phyloP scores from a whole-genome alignment of 495 filamentous ascomycete species.

The Astrothelium subdiscretum region DNA sequence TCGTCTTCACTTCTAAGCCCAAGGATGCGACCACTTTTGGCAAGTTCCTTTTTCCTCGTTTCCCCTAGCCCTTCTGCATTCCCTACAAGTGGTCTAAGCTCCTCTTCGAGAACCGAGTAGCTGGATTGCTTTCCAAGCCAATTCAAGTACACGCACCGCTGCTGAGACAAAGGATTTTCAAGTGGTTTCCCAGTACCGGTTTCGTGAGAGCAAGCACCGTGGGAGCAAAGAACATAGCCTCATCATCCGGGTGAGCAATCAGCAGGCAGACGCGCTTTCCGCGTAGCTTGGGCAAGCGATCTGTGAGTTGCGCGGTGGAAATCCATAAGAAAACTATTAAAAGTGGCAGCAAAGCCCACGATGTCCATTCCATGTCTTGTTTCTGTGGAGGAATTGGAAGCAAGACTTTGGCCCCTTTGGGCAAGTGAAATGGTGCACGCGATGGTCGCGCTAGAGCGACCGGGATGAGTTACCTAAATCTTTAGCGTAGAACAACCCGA shows the following conservation, averaged over 20 bases:
- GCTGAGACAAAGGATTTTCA: conserved; percentile 88
- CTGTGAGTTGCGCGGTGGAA: conserved; percentile 45
- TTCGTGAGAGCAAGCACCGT: conserved; percentile 69
- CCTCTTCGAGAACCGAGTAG: too few species aligned
- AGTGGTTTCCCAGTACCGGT: conserved; percentile 65
- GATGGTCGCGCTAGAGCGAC: too few species aligned
- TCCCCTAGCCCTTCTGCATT: conserved; percentile 80
- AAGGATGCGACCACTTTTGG: conserved; percentile 60
- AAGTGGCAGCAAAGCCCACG: conserved; percentile 41
- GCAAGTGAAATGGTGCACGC: too few species aligned
- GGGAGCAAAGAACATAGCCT: conserved; percentile 98
- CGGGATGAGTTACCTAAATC: too few species aligned
- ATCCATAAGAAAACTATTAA: conserved; percentile 44
- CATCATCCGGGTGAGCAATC: conserved; percentile 95
- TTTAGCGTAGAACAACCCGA: too few species aligned
- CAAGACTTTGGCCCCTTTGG: too few species aligned
- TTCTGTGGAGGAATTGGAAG: too few species aligned
- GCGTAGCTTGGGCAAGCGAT: conserved; percentile 54
- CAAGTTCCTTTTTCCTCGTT: conserved; percentile 69
- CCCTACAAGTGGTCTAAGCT: conserved; percentile 32
- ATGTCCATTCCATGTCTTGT: conserved; percentile 20
- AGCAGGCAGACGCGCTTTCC: conserved; percentile 79
- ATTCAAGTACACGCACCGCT: conserved; percentile 58
- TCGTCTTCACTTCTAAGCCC: conserved; percentile 63
- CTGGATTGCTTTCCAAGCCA: too few species aligned